These are phyloP conservation scores for Glebionis coronaria DNA, from an alignment of 129 eudicot species.

Conservation along the genomic window DNA sequence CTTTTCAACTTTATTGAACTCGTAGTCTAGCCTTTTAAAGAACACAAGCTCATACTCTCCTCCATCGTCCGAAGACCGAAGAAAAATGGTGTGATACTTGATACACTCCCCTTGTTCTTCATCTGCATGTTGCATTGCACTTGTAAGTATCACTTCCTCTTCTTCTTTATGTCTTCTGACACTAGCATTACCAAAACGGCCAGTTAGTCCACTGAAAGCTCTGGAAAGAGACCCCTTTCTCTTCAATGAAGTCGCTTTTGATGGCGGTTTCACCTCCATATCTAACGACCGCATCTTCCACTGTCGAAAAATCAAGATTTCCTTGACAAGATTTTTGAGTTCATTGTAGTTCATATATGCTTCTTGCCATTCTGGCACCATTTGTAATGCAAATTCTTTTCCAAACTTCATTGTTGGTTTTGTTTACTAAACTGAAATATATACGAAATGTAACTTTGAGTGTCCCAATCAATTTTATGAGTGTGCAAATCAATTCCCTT, in stretches of 20 bases:
- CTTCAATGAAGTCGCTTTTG: background rate
- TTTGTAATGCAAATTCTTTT: conserved; percentile 46
- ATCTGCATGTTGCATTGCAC: conserved; percentile 26
- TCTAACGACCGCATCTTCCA: background rate
- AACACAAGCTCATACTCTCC: conserved; percentile 51
- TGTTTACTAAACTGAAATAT: background rate
- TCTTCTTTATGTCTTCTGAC: conserved; percentile 19
- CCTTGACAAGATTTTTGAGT: conserved; percentile 41
- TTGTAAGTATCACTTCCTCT: conserved; percentile 35
- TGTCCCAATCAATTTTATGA: too few relatives aligned
- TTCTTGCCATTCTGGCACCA: conserved; percentile 74
- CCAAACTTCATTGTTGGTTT: conserved; percentile 46
- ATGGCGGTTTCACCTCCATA: background rate
- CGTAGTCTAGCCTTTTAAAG: conserved; percentile 45
- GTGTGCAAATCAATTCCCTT: too few relatives aligned
- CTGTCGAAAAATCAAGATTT: conserved; percentile 27
- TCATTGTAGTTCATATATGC: conserved; percentile 49
- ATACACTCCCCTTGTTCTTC: conserved; percentile 26
- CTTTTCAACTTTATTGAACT: conserved; percentile 49
- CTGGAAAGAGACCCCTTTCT: conserved; percentile 36
- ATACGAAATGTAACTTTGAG: too few relatives aligned
- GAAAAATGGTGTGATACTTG: conserved; percentile 44
- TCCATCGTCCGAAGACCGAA: conserved; percentile 47
- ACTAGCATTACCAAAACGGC: background rate
- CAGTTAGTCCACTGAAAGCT: conserved; percentile 55